These are phyloP conservation scores for Alternaria angustiovoidea DNA, from an alignment of 2,329 filamentous ascomycete genomes.

Conservation along the genomic window DNA sequence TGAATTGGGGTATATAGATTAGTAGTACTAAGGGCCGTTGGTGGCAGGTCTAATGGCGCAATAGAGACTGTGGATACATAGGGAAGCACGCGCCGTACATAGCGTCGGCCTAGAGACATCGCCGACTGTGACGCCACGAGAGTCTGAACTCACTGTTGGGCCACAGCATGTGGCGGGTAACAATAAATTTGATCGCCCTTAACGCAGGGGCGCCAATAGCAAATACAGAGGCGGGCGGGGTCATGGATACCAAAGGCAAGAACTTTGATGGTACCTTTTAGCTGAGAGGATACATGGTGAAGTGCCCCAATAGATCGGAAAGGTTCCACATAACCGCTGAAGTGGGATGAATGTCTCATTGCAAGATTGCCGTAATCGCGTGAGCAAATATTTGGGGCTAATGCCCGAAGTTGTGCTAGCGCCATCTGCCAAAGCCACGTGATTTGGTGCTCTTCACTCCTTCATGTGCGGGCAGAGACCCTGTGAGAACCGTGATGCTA, in stretches of 20 bases:
- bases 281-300: background rate
- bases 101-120: slow-evolving; percentile 18
- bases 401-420: background rate
- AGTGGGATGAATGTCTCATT: slow-evolving; percentile 22
- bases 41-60: slow-evolving; percentile 14
- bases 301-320: slow-evolving; percentile 3
- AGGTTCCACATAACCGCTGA: slow-evolving; percentile 3
- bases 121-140: slow-evolving; percentile 23
- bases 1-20: slow-evolving; percentile 22
- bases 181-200: slow-evolving; percentile 17
- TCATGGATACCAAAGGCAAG: slow-evolving; percentile 11
- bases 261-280: slow-evolving; percentile 4
- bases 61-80: slow-evolving; percentile 9
- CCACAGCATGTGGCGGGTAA: slow-evolving; percentile 21
- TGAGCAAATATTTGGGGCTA: slow-evolving; percentile 3
- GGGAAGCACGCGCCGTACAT: slow-evolving; percentile 5
- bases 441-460: background rate
- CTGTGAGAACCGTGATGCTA: slow-evolving; percentile 4
- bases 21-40: slow-evolving; percentile 33
- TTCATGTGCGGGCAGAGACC: background rate
- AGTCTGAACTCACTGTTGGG: slow-evolving; percentile 21
- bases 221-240: slow-evolving; percentile 18
- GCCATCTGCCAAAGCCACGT: background rate
- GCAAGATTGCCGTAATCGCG: slow-evolving; percentile 8
- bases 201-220: slow-evolving; percentile 22